Base-by-base conservation (phyloP, 2,329 filamentous ascomycete species). In the Colletotrichum lini region DNA sequence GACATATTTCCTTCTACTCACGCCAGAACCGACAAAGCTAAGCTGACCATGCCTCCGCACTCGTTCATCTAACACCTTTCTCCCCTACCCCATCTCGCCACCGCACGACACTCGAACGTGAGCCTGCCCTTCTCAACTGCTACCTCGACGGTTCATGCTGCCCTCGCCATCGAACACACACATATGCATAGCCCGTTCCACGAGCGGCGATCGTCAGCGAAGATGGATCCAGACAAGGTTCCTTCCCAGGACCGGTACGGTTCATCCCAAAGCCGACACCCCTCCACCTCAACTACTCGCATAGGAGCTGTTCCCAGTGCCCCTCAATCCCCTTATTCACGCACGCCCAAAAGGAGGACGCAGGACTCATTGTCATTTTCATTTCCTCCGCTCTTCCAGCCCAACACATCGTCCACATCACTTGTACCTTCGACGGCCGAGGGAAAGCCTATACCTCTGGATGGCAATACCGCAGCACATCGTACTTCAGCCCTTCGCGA, bases 401-500 rank as follows among this genome's bases (percentile, higher is more conserved):
- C 84, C 62, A 85, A 86, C 68, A 80, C 83, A 2, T 87, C 87
- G 15, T 87, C 87, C 18, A 86, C 87, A 3, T 88, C 86, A 42
- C 81, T 89, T 3, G 84, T 86, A 45, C 81, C 86, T 35, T 88
- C 86, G 35, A 88, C 84, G n/a, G 88, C 88, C 57, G 84, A 88
- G 75, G 88, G 87, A 23, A 86, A 80, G 70, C 85, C 88, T 62
- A 88, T 89, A 56, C 87, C 87, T 9, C 81, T 91, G 63, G 87
- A 90, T 79, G 84, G 88, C 79, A 84, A 83, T 72, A 89, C 86
- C 4, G 84, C 86, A 62, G 84, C 88, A 57, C 82, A 89, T 76
- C 86, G 88, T 73, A 90, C 88, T n/a, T 87, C 87, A 21, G 88
- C 89, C 57, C 81, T 91, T 62, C 87, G 89, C 65, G 87, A 90